Conservation (phyloP, 2,329 filamentous ascomycete species). For the Pseudocercospora macadamiae region DNA sequence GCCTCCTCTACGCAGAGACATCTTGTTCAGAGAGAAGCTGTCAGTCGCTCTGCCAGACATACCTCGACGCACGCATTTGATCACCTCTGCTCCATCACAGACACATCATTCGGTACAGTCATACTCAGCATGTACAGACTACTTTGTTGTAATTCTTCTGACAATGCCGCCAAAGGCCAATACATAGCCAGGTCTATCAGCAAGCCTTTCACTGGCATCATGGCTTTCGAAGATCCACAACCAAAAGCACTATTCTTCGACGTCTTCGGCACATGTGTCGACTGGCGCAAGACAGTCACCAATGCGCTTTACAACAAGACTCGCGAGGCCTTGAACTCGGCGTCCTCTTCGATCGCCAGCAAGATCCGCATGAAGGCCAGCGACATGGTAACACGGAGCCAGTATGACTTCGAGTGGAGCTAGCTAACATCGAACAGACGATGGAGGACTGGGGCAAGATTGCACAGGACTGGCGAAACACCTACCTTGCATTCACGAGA, state of each 20-base stretch:
- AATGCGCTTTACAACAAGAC: slow-evolving; percentile 59
- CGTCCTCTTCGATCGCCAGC: slow-evolving; percentile 50
- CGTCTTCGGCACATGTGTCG: slow-evolving; percentile 78
- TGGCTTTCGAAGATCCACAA: slow-evolving; percentile 31
- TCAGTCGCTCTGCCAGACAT: no score
- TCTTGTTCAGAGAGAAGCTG: no score
- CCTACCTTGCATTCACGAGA: slow-evolving; percentile 52
- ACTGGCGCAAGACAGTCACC: slow-evolving; percentile 73
- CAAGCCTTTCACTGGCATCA: no score
- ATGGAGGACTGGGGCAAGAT: slow-evolving; percentile 53
- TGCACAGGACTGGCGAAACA: slow-evolving; percentile 68
- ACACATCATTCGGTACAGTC: no score
- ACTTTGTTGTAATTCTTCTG: no score
- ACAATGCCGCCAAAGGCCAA: no score
- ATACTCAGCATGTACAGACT: no score
- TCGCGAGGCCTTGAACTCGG: slow-evolving; percentile 50
- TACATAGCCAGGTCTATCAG: no score
- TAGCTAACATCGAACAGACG: slow-evolving; percentile 34
- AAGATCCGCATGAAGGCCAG: slow-evolving; percentile 52
- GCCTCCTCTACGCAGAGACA: no score
- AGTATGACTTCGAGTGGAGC: not conserved
- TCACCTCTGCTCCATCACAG: no score
- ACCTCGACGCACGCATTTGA: no score
- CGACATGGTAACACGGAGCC: slow-evolving; percentile 42
- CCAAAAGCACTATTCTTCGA: slow-evolving; percentile 69